A percentile compares a stretch with the other conserved stretches of the same genome.
These are phyloP conservation scores for Aspergillus ochraceus DNA, from an alignment of 2,329 filamentous ascomycete species.

Conservation along the genomic window DNA sequence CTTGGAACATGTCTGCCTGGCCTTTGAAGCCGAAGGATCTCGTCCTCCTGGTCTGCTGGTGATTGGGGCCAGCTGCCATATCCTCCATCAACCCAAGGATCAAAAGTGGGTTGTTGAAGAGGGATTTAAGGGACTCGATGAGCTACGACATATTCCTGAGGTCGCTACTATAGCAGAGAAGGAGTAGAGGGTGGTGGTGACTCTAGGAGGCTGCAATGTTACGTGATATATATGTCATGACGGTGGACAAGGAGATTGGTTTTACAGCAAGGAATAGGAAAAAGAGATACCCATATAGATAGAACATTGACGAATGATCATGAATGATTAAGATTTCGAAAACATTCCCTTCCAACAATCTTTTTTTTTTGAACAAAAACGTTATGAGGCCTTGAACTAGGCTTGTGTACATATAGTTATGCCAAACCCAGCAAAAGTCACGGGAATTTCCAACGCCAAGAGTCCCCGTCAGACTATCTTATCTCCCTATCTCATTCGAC, in stretches of 20 bases:
- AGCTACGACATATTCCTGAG: slow-evolving; percentile 28
- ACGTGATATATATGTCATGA: neutral
- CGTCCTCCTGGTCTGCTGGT: slow-evolving; percentile 86
- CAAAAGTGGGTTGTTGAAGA: slow-evolving; percentile 84
- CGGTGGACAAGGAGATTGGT: neutral
- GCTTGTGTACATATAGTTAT: too few species aligned
- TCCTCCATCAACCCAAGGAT: slow-evolving; percentile 61
- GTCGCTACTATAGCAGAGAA: neutral
- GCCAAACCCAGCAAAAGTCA: slow-evolving; percentile 8
- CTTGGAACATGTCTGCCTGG: slow-evolving; percentile 72
- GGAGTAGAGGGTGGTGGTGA: neutral
- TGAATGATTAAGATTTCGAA: neutral
- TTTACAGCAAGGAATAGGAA: slow-evolving; percentile 8
- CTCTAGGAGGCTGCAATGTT: neutral
- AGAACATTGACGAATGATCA: neutral
- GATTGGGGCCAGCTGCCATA: slow-evolving; percentile 79
- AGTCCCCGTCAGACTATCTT: neutral
- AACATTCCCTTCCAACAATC: neutral
- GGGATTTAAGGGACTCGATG: slow-evolving; percentile 74
- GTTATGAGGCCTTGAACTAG: too few species aligned
- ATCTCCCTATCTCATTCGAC: neutral
- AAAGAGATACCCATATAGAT: slow-evolving; percentile 13
- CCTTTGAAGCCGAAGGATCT: slow-evolving; percentile 85
- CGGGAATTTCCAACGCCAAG: slow-evolving; percentile 12
- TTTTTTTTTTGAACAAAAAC: too few species aligned